Conservation (phyloP, 257 asterid genomes). For the Capsicum baccatum region DNA sequence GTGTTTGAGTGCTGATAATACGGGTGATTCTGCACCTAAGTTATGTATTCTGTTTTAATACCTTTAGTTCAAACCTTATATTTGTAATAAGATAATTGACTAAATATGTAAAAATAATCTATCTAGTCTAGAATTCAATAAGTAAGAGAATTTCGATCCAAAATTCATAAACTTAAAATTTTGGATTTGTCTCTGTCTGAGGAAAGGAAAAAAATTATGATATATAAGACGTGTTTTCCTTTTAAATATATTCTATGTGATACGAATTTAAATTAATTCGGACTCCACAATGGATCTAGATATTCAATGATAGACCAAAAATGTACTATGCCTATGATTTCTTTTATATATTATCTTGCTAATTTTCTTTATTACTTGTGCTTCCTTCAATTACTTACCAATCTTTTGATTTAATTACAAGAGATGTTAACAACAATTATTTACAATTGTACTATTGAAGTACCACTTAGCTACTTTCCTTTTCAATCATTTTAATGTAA, state of each 20-base stretch:
- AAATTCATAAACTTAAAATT: too few relatives aligned
- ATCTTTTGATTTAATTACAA: slow-evolving; percentile 7
- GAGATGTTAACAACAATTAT: neutral
- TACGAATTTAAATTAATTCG: neutral
- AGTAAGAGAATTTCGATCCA: too few relatives aligned
- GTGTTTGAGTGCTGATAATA: neutral
- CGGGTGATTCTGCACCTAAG: neutral
- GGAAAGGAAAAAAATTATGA: too few relatives aligned
- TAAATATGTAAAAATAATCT: too few relatives aligned
- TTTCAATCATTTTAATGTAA: neutral
- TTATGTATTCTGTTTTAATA: neutral
- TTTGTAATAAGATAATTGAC: too few relatives aligned
- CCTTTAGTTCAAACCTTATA: neutral
- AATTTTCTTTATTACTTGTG: neutral
- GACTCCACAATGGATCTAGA: neutral
- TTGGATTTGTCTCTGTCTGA: fast-evolving
- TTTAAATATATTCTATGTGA: fast-evolving
- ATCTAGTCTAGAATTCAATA: too few relatives aligned
- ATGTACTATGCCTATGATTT: neutral
- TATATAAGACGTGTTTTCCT: neutral
- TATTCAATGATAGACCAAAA: neutral
- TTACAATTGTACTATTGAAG: neutral
- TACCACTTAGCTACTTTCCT: neutral
- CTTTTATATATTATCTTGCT: neutral
- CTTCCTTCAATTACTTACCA: neutral